Percentiles rank a stretch among this genome's conserved stretches.
Conservation (phyloP, 2,329 filamentous ascomycete species). For the Beauveria rudraprayagi region DNA sequence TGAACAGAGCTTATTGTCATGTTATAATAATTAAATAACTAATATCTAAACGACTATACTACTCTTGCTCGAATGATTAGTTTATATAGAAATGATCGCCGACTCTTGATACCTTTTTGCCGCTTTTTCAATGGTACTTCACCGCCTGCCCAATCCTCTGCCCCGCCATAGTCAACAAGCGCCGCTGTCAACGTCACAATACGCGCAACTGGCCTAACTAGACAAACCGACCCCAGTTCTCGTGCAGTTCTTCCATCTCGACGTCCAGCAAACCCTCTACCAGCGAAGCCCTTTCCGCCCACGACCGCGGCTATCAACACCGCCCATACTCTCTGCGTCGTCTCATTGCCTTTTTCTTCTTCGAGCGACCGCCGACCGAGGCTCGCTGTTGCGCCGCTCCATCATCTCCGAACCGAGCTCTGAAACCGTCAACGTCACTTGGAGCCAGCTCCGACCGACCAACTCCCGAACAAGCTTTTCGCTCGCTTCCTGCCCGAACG, state of each 20-base stretch:
- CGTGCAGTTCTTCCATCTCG: neutral
- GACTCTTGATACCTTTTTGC: neutral
- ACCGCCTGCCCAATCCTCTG: constrained; percentile 1
- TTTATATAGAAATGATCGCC: no score
- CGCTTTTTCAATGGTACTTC: neutral
- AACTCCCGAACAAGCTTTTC: no score
- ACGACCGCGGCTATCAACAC: neutral
- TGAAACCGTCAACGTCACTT: neutral
- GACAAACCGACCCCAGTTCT: neutral
- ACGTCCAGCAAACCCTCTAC: neutral
- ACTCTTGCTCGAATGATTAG: no score
- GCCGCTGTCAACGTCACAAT: neutral
- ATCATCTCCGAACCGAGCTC: neutral
- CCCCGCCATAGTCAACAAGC: neutral
- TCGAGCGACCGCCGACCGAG: neutral
- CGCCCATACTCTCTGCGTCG: neutral
- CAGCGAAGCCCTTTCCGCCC: neutral
- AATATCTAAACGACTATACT: no score
- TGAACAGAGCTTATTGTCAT: no score
- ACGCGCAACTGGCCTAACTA: neutral
- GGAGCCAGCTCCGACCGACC: no score
- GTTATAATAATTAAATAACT: no score
- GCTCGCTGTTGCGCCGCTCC: neutral
- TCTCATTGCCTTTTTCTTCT: neutral
- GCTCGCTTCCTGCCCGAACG: no score